These are phyloP conservation scores for Mortierella sp. DNA, from an alignment of 371 early-diverging fungal species.

Conservation along the genomic window DNA sequence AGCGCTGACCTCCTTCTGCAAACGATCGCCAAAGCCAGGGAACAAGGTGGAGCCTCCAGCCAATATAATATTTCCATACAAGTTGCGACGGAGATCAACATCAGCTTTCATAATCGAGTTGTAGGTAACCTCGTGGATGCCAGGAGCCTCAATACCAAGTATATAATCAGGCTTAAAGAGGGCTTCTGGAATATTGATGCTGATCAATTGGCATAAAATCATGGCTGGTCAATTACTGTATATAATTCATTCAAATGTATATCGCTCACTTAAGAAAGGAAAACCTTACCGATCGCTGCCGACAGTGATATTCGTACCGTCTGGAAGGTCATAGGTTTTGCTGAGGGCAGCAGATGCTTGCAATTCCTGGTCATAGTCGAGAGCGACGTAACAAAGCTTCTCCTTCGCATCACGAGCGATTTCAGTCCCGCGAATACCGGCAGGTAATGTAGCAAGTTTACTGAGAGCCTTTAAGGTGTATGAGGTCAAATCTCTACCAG, in stretches of 20 bases:
- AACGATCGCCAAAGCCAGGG: slow-evolving; percentile 89
- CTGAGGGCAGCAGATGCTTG: slow-evolving; percentile 61
- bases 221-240: too few species aligned
- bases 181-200: slow-evolving; percentile 85
- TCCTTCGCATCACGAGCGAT: slow-evolving; percentile 95
- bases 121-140: slow-evolving; percentile 90
- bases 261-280: not conserved
- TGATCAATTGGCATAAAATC: not conserved
- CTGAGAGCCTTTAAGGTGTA: slow-evolving; percentile 69
- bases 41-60: slow-evolving; percentile 93
- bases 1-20: slow-evolving; percentile 86
- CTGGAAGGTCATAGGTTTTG: slow-evolving; percentile 89
- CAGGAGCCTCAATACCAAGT: slow-evolving; percentile 84
- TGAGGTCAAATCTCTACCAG: slow-evolving; percentile 90
- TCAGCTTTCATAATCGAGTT: slow-evolving; percentile 92
- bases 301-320: slow-evolving; percentile 81
- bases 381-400: slow-evolving; percentile 91
- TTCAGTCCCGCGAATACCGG: slow-evolving; percentile 89
- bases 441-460: slow-evolving; percentile 87
- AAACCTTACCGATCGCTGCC: slow-evolving; percentile 74
- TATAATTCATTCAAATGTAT: too few species aligned
- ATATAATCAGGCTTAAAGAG: slow-evolving; percentile 88
- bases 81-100: slow-evolving; percentile 87
- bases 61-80: slow-evolving; percentile 91
- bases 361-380: slow-evolving; percentile 89